Evolutionary conservation across 495 filamentous ascomycete species (phyloP).

Genomic region (Hypoxylon fuscum): DNA sequence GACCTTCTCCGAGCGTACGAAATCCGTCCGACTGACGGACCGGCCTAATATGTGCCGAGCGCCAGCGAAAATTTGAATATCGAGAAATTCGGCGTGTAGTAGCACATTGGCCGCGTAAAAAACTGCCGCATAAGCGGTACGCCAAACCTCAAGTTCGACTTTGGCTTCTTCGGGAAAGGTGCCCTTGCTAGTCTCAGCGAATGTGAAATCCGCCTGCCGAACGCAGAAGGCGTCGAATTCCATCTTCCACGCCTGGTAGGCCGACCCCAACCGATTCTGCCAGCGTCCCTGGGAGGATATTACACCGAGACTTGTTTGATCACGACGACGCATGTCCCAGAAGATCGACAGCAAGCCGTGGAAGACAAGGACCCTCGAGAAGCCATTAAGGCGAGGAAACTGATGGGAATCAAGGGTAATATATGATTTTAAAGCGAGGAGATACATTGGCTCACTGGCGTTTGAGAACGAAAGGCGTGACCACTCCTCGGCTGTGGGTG

Average conservation of each 20-base stretch:
- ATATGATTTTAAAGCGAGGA: slow-evolving; percentile 61
- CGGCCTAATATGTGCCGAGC: slow-evolving; percentile 62
- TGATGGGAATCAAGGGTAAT: slow-evolving; percentile 50
- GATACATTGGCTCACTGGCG: slow-evolving; percentile 47
- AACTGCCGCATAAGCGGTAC: slow-evolving; percentile 54
- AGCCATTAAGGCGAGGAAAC: slow-evolving; percentile 54
- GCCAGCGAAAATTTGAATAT: slow-evolving; percentile 65
- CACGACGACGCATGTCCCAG: slow-evolving; percentile 63
- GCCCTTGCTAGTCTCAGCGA: slow-evolving; percentile 33
- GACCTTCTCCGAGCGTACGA: slow-evolving; percentile 53
- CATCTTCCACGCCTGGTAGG: slow-evolving; percentile 63
- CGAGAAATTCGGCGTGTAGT: slow-evolving; percentile 61
- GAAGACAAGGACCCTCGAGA: slow-evolving; percentile 58
- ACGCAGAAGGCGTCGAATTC: slow-evolving; percentile 60
- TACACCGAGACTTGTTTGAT: slow-evolving; percentile 59
- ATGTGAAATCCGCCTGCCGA: slow-evolving; percentile 44
- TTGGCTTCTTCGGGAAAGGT: slow-evolving; percentile 34
- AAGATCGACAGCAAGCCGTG: slow-evolving; percentile 66
- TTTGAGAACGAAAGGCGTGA: slow-evolving; percentile 46
- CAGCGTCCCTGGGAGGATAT: slow-evolving; percentile 54
- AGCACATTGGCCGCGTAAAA: slow-evolving; percentile 63
- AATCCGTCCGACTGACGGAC: slow-evolving; percentile 54
- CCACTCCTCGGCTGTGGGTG: slow-evolving; percentile 59
- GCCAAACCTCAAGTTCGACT: slow-evolving; percentile 51
- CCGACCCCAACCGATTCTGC: slow-evolving; percentile 57